Evolutionary conservation across 768 basidiomycete species (phyloP).

Genomic region (Boletus tylopilopsis): DNA sequence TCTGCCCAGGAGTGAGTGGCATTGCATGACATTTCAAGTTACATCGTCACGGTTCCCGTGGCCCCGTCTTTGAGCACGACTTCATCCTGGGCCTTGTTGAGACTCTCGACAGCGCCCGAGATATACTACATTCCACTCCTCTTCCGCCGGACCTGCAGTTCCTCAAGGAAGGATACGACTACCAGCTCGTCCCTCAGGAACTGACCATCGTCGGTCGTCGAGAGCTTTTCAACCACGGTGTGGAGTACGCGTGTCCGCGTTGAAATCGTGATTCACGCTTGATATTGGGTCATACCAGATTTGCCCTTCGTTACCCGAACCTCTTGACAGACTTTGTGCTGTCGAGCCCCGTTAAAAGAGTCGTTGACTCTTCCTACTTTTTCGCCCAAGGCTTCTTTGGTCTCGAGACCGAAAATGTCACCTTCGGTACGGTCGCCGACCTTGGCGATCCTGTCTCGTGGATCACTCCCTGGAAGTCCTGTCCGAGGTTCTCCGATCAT

Average conservation of each 20-base stretch:
- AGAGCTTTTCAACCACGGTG: conserved; percentile 40
- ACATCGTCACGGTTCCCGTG: conserved; percentile 41
- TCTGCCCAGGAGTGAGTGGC: too few species aligned
- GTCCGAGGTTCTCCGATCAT: conserved; percentile 20
- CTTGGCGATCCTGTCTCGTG: conserved; percentile 35
- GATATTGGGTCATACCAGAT: conserved; percentile 5
- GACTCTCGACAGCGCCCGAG: conserved; percentile 27
- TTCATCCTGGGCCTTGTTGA: conserved; percentile 33
- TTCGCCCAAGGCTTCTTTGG: conserved; percentile 40
- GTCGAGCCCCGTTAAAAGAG: conserved; percentile 18
- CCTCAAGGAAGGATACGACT: conserved; percentile 35
- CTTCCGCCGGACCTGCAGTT: conserved; percentile 35
- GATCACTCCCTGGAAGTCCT: conserved; percentile 41
- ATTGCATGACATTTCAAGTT: conserved; percentile 26
- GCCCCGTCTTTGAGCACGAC: conserved; percentile 30
- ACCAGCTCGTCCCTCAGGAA: conserved; percentile 32
- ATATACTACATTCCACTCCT: conserved; percentile 22
- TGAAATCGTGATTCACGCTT: neutral
- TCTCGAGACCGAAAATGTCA: conserved; percentile 22
- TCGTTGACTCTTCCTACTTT: conserved; percentile 40
- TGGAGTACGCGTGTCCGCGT: conserved; percentile 23
- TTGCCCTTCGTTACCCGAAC: conserved; percentile 21
- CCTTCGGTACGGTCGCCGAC: conserved; percentile 32
- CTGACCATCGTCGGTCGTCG: conserved; percentile 36
- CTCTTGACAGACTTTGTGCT: conserved; percentile 16